Conservation (phyloP, 768 basidiomycete genomes). For the Lentinula guzmanii region DNA sequence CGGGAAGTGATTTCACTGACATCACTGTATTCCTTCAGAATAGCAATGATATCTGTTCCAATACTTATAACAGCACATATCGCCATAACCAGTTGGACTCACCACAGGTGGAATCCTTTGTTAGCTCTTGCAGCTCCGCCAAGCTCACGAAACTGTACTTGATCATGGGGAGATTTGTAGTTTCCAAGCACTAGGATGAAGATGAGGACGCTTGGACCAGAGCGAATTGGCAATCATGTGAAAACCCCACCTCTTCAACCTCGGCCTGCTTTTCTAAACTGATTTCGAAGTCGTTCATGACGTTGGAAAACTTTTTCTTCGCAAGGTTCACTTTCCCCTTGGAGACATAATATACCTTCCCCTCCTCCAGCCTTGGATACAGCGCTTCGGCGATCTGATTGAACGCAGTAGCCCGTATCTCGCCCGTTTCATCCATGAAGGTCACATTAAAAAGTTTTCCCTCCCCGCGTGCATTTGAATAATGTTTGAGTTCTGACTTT, state of each 20-base stretch:
- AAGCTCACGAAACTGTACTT: conserved; percentile 80
- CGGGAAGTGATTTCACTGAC: conserved; percentile 71
- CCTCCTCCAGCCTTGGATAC: conserved; percentile 82
- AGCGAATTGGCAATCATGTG: neutral
- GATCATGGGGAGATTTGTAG: conserved; percentile 67
- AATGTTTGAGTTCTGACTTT: conserved; percentile 86
- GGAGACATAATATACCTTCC: conserved; percentile 88
- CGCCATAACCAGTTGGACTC: conserved; percentile 17
- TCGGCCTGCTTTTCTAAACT: conserved; percentile 78
- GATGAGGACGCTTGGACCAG: conserved; percentile 2
- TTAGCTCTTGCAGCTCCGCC: conserved; percentile 48
- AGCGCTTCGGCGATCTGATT: conserved; percentile 79
- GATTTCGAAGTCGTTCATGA: conserved; percentile 91
- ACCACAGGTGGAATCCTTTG: conserved; percentile 86
- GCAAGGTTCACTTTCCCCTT: conserved; percentile 91
- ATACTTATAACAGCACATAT: conserved; percentile 8
- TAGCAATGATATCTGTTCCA: conserved; percentile 72
- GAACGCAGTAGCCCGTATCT: conserved; percentile 89
- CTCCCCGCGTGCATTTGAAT: conserved; percentile 85
- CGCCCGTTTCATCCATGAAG: conserved; percentile 91
- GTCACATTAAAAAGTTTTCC: conserved; percentile 93
- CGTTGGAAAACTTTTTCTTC: conserved; percentile 92
- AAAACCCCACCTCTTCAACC: conserved; percentile 65
- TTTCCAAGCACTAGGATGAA: conserved; percentile 68
- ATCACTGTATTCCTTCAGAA: conserved; percentile 75